These are phyloP conservation scores for Claviceps pusilla DNA, from an alignment of 2,329 filamentous ascomycete genomes.

Conservation along the genomic window DNA sequence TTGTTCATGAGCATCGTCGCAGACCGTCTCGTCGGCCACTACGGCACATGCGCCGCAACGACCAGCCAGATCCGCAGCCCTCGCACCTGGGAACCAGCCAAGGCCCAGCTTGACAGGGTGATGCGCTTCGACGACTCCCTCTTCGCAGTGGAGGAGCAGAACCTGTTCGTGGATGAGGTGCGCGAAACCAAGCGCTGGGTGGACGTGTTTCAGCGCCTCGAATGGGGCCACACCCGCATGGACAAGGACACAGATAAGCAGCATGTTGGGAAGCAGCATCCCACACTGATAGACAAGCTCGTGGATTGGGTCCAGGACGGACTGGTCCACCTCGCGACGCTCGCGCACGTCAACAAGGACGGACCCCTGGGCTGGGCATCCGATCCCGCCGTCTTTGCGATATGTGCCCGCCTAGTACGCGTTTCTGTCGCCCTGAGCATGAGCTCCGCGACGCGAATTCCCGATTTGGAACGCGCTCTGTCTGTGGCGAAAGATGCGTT, in stretches of 20 bases:
- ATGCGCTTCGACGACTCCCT: slow-evolving; percentile 49
- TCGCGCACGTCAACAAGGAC: slow-evolving; percentile 29
- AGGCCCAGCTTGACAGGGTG: slow-evolving; percentile 27
- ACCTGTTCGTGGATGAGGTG: slow-evolving; percentile 78
- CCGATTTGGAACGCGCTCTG: slow-evolving; percentile 7
- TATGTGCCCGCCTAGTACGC: slow-evolving; percentile 36
- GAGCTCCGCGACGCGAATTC: background rate
- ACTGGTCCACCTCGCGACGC: slow-evolving; percentile 25
- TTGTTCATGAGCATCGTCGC: slow-evolving; percentile 27
- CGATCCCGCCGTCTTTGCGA: slow-evolving; percentile 50
- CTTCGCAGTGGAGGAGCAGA: slow-evolving; percentile 83
- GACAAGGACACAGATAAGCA: background rate
- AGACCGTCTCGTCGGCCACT: slow-evolving; percentile 24
- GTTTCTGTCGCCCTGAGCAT: slow-evolving; percentile 21
- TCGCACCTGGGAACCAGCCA: slow-evolving; percentile 14
- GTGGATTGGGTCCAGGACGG: slow-evolving; percentile 36
- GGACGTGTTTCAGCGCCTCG: slow-evolving; percentile 25
- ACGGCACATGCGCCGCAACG: slow-evolving; percentile 6
- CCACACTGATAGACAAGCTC: slow-evolving; percentile 17
- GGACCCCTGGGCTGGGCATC: slow-evolving; percentile 61
- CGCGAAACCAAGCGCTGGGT: slow-evolving; percentile 60
- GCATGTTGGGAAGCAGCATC: slow-evolving; percentile 6
- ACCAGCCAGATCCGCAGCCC: background rate
- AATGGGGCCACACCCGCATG: slow-evolving; percentile 3
- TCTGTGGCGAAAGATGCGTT: slow-evolving; percentile 2